Evolutionary conservation across 2,329 filamentous ascomycete species (phyloP).

Genomic region (Trichoderma gracile): DNA sequence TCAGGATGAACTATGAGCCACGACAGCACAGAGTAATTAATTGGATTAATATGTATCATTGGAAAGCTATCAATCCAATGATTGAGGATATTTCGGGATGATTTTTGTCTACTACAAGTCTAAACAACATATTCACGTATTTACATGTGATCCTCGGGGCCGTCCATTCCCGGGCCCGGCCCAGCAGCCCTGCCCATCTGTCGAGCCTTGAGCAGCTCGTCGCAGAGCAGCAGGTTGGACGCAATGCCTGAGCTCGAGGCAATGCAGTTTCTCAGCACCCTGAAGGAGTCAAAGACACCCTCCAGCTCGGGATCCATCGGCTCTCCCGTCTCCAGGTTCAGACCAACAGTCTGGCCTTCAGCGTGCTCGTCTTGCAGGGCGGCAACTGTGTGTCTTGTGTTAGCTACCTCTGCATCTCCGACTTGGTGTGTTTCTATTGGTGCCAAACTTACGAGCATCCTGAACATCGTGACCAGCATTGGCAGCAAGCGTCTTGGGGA

Average conservation of each 20-base stretch:
- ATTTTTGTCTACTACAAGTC: constrained; percentile 43
- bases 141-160: constrained; percentile 55
- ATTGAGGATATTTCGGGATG: constrained; percentile 30
- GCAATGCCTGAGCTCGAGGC: constrained; percentile 94
- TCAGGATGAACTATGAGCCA: too few relatives aligned
- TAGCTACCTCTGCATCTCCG: constrained; percentile 24
- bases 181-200: constrained; percentile 78
- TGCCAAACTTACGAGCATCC: constrained; percentile 72
- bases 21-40: background rate
- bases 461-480: constrained; percentile 97
- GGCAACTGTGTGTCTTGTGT: constrained; percentile 60
- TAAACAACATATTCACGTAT: constrained; percentile 38
- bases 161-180: constrained; percentile 66
- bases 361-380: constrained; percentile 80
- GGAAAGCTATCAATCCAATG: background rate
- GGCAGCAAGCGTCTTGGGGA: constrained; percentile 94
- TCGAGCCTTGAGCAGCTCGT: constrained; percentile 94
- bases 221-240: constrained; percentile 90
- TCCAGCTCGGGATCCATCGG: constrained; percentile 93
- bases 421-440: background rate
- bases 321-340: constrained; percentile 83
- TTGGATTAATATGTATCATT: constrained; percentile 1
- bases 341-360: constrained; percentile 81
- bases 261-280: constrained; percentile 89
- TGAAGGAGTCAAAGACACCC: constrained; percentile 94